A percentile compares a stretch with the other conserved stretches of the same genome.
phyloP scores from a whole-genome alignment of 2,329 filamentous ascomycete genomes.

The Eutypella sp. region DNA sequence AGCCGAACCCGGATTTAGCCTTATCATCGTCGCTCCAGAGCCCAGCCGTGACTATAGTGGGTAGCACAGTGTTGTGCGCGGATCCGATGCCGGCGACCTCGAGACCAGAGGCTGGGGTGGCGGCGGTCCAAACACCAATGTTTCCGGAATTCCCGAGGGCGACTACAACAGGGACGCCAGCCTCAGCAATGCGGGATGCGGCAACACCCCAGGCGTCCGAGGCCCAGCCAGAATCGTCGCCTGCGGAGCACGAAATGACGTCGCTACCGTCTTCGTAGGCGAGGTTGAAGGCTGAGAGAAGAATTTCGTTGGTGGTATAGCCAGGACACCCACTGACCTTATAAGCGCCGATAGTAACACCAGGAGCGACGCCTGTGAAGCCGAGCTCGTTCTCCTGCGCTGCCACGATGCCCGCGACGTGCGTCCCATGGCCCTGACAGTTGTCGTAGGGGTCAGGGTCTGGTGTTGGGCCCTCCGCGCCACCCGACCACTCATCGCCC shows the following conservation, averaged over 20 bases:
- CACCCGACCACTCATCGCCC: conserved; percentile 30
- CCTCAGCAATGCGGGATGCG: conserved; percentile 34
- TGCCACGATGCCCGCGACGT: conserved; percentile 39
- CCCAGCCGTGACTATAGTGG: conserved; percentile 5
- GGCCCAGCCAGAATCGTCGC: conserved; percentile 23
- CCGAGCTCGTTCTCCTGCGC: conserved; percentile 13
- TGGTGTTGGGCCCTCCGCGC: conserved; percentile 24
- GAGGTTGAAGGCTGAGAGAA: conserved; percentile 24
- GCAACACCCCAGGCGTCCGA: conserved; percentile 30
- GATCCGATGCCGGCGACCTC: conserved; percentile 9
- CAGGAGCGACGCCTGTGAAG: conserved; percentile 15
- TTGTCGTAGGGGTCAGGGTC: conserved; percentile 36
- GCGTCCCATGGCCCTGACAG: conserved; percentile 39
- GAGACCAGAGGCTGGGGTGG: conserved; percentile 8
- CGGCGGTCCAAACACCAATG: conserved; percentile 9
- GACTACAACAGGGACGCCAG: conserved; percentile 35
- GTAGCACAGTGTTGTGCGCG: conserved; percentile 10
- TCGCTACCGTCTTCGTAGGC: conserved; percentile 27
- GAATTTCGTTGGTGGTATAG: conserved; percentile 18
- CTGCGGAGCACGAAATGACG: conserved; percentile 28
- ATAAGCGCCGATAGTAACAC: conserved; percentile 14
- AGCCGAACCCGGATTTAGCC: conserved; percentile 9
- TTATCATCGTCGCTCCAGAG: not conserved
- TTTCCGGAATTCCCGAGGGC: conserved; percentile 37
- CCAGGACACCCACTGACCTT: conserved; percentile 12